Evolutionary conservation across 257 asterid species (phyloP), one percentile per base, ranked within the genome.

Genomic region (Eustoma russellianum): DNA sequence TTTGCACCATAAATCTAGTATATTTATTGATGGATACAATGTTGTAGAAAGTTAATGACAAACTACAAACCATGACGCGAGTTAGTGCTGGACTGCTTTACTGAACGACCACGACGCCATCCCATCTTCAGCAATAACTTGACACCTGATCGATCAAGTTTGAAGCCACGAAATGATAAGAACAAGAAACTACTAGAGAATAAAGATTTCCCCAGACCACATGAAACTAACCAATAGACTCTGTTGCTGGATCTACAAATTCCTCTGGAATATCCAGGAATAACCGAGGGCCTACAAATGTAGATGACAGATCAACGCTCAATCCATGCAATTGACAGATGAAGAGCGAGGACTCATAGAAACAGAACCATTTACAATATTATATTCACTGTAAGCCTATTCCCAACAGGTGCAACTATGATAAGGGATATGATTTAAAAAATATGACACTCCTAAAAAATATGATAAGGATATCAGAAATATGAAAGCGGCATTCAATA

Each of bases 241-340:
- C 86, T 38, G 92, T 65, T 18, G 74, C 82, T 19, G 96, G 95
- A 70, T 69, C 77, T 57, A 87, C 66, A 56, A 91, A 70, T 70
- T 91, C 96, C 71, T 91, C 98, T 48, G 95, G 98, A 67, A 82
- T 80, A 61, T 77, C 98, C 98, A 63, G 98, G 98, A 64, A 91
- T 80, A 62, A 77, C 76, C 13, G 98, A 88, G 40, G 94, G 95
- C 76, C 98, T 91, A 68, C 48, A 74, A 46, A 50, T 15, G 6
- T 35, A 46, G 51, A 50, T 41, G 46, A 51, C 14, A 66, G 30
- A 53, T 67, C 38, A 51, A 9, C 51, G 63, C 11, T 38, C 12
- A 38, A 38, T 38, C 5, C 43, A 38, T 11, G 12, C 43, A 38
- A 38, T 4, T 7, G 43, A 38, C 30, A 38, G 12, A 11, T 11